Base-by-base conservation (phyloP, 1,139 yeast species). In the Pneumocystis canis region DNA sequence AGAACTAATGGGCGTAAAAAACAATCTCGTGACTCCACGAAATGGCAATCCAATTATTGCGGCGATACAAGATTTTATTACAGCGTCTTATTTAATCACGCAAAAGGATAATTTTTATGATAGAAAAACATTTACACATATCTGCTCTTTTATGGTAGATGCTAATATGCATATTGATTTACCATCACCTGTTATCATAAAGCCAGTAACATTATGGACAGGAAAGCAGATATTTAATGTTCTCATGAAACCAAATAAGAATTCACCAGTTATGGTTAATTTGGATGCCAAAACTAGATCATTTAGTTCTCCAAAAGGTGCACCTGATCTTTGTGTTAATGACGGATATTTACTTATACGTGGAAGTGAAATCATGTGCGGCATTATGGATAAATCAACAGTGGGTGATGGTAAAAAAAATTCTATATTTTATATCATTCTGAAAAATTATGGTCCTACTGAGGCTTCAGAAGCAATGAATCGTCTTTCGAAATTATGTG, bases 31-130 rank as follows among this genome's bases (percentile, higher is more conserved):
- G 68, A 92, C 98, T 0, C 99, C 99, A 9, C 89, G 90, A 72
- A 88, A 96, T 39, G 99, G 99, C 70, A 98, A 94, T 71, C 99
- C 99, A 0, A 94, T 94, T 71, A 92, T 94, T 79, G 98, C 98
- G 1, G 99, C 99, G 7, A 94, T 98, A 1, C 99, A 94, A 78
- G 99, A 94, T 82, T 94, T 94, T 78, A 92, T 94, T 69, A 90
- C 97, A 4, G 98, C 97, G 18, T 88, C 97, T 0, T 94, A 85
- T 73, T 78, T 94, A 69, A 88, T 94, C 59, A 87, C 97, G 0
- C 90, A 87, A 70, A 94, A 92, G 74, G 98, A 94, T 72, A 82
- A 95, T 0, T 94, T 94, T 72, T 92, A 82, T 71, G 96, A 90
- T 73, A 81, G 96, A 67, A 95, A 94, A 0, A 78, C 89, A 2